Evolutionary conservation across 1,284 basidiomycete genomes (phyloP), one percentile per base, ranked within the genome.

Genomic region (Melampsora occidentalis): DNA sequence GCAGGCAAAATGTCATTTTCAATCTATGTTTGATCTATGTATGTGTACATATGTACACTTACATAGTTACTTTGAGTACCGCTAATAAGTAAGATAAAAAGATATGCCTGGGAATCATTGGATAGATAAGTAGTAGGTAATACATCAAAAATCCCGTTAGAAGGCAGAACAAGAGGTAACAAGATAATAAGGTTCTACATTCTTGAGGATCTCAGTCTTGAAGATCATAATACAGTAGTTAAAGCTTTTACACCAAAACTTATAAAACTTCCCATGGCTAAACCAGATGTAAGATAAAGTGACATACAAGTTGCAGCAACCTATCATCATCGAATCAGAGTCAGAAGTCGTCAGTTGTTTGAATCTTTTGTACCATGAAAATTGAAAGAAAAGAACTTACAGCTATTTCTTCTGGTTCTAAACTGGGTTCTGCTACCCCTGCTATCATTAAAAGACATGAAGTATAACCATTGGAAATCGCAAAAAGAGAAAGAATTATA

Each of bases 401-500:
- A 66, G 81, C 81, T 10, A 82, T 75, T 59, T 82, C 81, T 18
- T 80, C 69, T 22, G 78, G 72, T 28, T 80, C 79, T n/a, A 82
- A 77, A 2, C 68, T 76, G 9, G 79, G 77, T 49, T 80, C 79
- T 5, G 77, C 71, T 51, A 82, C 78, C 4, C 78, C 79, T 16
- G 80, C 79, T 42, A 82, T 78, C 81, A 82, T 81, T 70, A 80
- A 73, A 18, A 82, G 75, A 1, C 81, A 79, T 42, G 78, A 78
- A 42, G 81, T 33, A 68, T 80, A 82, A 1, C 81, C 81, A 69
- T 82, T 82, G 18, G 80, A 78, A 22, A 81, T 53, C 0, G 81
- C 77, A 70, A 82, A 82, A 5, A 71, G 35, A 53, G 80, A 59
- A 78, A 82, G 78, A 76, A 81, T 78, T n/a, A 77, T 2, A 62